Evolutionary conservation across 495 filamentous ascomycete genomes (phyloP), one percentile per base, ranked within the genome.

Genomic region (Penicillium tannophilum): DNA sequence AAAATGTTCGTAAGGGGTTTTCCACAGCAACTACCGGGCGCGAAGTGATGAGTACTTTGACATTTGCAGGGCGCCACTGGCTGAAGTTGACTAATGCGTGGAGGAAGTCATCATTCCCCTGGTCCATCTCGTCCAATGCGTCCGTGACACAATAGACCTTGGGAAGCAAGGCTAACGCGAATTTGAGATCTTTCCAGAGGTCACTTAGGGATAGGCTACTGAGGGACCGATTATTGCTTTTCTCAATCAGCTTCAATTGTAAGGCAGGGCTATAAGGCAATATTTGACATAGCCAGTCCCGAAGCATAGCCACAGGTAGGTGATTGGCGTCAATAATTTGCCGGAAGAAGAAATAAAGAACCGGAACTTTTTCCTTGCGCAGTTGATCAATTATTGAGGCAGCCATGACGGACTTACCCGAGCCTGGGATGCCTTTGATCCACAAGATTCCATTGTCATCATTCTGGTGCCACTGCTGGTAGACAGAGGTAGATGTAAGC

Each of bases 391-490:
- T 52, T 16, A 93, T 75, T 42, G 76, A 79, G 19, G 76, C 69
- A 10, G 90, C 88, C 56, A 95, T 81, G 3, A 90, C 91, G 12
- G 91, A 93, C 77, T 96, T 96, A 84, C 89, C 91, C 59, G 91
- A 93, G 53, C 91, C 91, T 2, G 91, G 91, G 59, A 93, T 92
- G 10, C 91, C 91, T 56, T 59, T 58, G 41, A 63, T 59, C 52
- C 52, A 63, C 11, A 58, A 23, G 16, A 52, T 28, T 17, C 61
- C 56, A 51, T 55, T 47, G 0, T 17, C 41, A n/a, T 23, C 56
- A 20, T 26, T 43, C 46, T 30, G 6, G 28, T 52, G 46, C 52
- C 61, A 63, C 26, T 59, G 47, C 20, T 56, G 46, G 30, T 48
- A 59, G 14, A 36, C 44, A 16, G 12, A 20, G 49, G 63, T 54